phyloP scores from a whole-genome alignment of 441 rosid genomes.

The Isatis lusitanica region DNA sequence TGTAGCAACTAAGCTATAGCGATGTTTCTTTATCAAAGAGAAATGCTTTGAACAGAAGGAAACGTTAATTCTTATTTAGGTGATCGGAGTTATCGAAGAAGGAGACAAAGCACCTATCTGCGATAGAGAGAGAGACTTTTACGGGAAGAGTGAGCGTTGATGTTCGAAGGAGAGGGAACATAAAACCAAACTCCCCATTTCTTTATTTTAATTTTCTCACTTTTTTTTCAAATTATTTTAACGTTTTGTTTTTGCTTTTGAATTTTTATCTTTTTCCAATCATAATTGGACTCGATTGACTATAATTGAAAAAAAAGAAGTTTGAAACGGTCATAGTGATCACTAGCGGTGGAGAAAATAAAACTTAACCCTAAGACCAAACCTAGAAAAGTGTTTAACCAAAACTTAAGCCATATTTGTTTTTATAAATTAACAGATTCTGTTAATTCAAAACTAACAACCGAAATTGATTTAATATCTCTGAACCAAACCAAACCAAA shows the following conservation, averaged over 20 bases:
- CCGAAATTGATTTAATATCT: too few relatives aligned
- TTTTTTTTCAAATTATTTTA: conserved; percentile 4
- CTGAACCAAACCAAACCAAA: too few relatives aligned
- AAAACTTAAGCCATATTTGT: too few relatives aligned
- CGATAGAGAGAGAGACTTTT: conserved; percentile 39
- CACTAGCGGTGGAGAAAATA: not conserved
- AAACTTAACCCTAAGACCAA: too few relatives aligned
- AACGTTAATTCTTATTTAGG: conserved; percentile 3
- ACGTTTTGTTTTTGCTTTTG: not conserved
- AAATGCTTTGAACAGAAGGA: conserved; percentile 36
- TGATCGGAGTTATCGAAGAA: conserved; percentile 43
- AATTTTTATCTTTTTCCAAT: not conserved
- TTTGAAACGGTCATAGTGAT: conserved; percentile 8
- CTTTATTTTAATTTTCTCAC: not conserved
- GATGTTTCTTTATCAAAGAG: not conserved
- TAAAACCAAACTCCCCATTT: conserved; percentile 29
- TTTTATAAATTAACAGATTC: too few relatives aligned
- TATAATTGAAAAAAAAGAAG: not conserved
- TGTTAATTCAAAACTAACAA: too few relatives aligned
- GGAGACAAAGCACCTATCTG: conserved; percentile 47
- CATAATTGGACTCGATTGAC: conserved; percentile 10
- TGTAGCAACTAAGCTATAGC: conserved; percentile 17
- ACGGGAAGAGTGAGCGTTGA: conserved; percentile 32
- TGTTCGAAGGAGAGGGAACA: conserved; percentile 35
- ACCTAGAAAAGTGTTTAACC: too few relatives aligned